Percentiles rank a stretch among this genome's conserved stretches.
Evolutionary conservation across 345 rosid genomes (phyloP).

Genomic region (Clarkia xantiana): DNA sequence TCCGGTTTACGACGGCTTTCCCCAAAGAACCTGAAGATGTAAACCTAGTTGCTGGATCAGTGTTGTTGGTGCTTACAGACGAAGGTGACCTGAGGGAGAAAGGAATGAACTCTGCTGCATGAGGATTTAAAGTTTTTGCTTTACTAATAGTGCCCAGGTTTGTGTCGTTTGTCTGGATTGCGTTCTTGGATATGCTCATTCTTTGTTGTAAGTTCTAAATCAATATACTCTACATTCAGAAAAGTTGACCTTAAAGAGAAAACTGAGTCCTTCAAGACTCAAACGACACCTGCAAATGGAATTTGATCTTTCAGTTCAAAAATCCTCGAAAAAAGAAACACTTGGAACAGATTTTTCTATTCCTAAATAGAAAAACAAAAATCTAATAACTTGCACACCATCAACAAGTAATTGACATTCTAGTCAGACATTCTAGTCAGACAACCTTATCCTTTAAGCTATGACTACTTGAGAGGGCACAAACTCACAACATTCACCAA

Average conservation of each 20-base stretch:
- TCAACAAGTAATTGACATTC: no score
- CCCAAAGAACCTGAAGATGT: slow-evolving; percentile 38
- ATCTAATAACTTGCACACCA: no score
- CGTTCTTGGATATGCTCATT: slow-evolving; percentile 87
- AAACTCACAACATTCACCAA: no score
- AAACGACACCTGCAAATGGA: slow-evolving; percentile 13
- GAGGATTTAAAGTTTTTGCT: slow-evolving; percentile 71
- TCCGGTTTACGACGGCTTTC: slow-evolving; percentile 53
- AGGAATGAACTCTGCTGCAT: slow-evolving; percentile 94
- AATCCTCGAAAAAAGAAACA: no score
- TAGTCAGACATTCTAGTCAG: no score
- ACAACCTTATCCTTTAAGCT: no score
- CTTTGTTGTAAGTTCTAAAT: slow-evolving; percentile 25
- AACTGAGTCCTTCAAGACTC: slow-evolving; percentile 6
- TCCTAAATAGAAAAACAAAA: no score
- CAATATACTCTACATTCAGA: slow-evolving; percentile 14
- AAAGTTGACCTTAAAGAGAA: slow-evolving; percentile 8
- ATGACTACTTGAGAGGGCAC: no score
- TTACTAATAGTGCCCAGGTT: slow-evolving; percentile 41
- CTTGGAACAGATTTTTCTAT: no score
- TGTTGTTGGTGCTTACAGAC: slow-evolving; percentile 30
- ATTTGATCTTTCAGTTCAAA: neutral
- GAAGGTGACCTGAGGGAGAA: slow-evolving; percentile 50
- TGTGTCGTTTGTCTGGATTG: slow-evolving; percentile 36
- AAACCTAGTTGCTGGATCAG: slow-evolving; percentile 35